Evolutionary conservation across 345 rosid genomes (phyloP).

Genomic region (Adansonia digitata): DNA sequence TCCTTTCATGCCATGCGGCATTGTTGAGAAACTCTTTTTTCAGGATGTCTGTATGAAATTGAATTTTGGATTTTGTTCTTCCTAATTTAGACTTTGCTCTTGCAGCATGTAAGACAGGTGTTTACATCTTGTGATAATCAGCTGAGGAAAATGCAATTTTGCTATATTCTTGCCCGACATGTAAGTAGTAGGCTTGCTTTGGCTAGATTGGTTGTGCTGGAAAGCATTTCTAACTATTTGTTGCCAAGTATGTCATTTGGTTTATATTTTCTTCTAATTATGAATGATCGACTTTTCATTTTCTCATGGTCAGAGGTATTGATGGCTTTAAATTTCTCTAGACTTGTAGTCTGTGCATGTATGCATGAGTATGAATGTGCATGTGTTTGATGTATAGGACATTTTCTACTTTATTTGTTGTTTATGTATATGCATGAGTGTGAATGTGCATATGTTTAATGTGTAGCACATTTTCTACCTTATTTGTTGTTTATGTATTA

Average conservation of each 20-base stretch:
- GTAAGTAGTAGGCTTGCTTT: conserved; percentile 39
- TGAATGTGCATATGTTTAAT: too few species aligned
- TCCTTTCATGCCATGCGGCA: neutral
- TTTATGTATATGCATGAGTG: too few species aligned
- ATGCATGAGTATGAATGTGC: neutral
- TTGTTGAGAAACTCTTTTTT: neutral
- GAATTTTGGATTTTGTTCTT: neutral
- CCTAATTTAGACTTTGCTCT: conserved; percentile 15
- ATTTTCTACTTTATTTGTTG: too few species aligned
- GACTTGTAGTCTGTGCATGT: neutral
- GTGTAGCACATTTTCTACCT: neutral
- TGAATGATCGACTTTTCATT: neutral
- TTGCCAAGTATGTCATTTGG: neutral
- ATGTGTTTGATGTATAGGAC: too few species aligned
- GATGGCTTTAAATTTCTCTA: neutral
- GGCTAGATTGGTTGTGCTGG: neutral
- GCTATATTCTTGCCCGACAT: conserved; percentile 88
- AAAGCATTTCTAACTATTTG: neutral
- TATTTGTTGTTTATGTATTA: neutral
- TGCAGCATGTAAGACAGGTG: conserved; percentile 75
- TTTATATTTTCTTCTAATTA: conserved; percentile 1
- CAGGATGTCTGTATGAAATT: neutral
- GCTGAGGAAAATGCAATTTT: conserved; percentile 72
- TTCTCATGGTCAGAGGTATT: neutral
- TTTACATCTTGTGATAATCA: conserved; percentile 61